These are phyloP conservation scores for Heterobasidion parviporum DNA, from an alignment of 1,284 basidiomycete species.

Conservation along the genomic window DNA sequence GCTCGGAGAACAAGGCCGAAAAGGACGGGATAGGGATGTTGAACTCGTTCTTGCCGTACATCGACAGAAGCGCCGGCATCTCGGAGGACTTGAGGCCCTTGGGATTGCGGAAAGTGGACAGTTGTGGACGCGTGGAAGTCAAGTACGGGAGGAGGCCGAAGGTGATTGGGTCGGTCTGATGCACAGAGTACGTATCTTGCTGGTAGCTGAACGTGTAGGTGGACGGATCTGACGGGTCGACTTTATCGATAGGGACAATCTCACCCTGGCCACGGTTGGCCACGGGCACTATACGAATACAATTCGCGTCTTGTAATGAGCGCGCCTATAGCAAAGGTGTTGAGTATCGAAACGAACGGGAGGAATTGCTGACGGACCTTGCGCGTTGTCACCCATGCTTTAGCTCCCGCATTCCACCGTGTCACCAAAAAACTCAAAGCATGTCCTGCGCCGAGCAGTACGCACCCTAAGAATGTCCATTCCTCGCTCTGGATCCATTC, in stretches of 20 bases:
- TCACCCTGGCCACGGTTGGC: conserved; percentile 88
- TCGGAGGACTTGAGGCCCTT: conserved; percentile 33
- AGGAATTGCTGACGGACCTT: conserved; percentile 30
- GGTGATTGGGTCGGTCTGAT: conserved; percentile 45
- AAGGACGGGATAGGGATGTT: conserved; percentile 94
- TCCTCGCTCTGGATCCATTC: conserved; percentile 89
- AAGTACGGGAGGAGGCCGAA: conserved; percentile 91
- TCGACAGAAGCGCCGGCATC: conserved; percentile 39
- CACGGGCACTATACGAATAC: conserved; percentile 80
- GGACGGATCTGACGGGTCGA: conserved; percentile 42
- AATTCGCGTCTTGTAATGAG: conserved; percentile 67
- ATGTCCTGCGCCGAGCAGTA: conserved; percentile 79
- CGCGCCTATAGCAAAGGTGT: conserved; percentile 36
- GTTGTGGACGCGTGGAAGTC: conserved; percentile 63
- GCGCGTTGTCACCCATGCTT: conserved; percentile 72
- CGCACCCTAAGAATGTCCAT: conserved; percentile 93
- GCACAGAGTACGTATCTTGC: conserved; percentile 86
- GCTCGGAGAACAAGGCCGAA: conserved; percentile 81
- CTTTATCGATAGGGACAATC: conserved; percentile 74
- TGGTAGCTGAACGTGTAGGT: conserved; percentile 93
- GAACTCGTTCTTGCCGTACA: conserved; percentile 91
- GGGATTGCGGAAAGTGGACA: conserved; percentile 61
- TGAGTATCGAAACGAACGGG: conserved; percentile 5
- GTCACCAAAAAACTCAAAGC: conserved; percentile 91
- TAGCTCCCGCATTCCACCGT: conserved; percentile 80